Conservation (phyloP, 2,329 filamentous ascomycete genomes). For the Pseudogymnoascus sp. region DNA sequence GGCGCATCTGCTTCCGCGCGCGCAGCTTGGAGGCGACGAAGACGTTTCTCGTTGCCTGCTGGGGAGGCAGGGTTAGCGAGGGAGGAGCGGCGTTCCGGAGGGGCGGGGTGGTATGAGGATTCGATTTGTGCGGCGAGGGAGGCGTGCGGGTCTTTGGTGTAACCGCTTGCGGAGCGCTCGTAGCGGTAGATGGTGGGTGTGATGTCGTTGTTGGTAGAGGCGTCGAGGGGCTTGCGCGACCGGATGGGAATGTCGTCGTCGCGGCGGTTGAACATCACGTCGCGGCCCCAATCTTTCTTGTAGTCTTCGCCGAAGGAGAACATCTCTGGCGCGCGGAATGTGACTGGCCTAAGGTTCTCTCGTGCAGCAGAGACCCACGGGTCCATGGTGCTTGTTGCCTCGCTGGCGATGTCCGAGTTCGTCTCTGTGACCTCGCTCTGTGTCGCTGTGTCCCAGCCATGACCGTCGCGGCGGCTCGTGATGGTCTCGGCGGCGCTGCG, state of each 20-base stretch:
- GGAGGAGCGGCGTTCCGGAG: slow-evolving; percentile 24
- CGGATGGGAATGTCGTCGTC: slow-evolving; percentile 15
- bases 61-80: slow-evolving; percentile 16
- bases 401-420: slow-evolving; percentile 14
- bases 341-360: slow-evolving; percentile 13
- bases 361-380: slow-evolving; percentile 7
- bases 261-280: slow-evolving; percentile 20
- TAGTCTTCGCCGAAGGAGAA: slow-evolving; percentile 13
- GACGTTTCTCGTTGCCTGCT: slow-evolving; percentile 1
- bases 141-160: background rate
- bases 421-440: slow-evolving; percentile 23
- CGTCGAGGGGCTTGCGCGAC: slow-evolving; percentile 14
- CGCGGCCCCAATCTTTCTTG: slow-evolving; percentile 20
- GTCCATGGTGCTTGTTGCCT: slow-evolving; percentile 17
- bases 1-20: background rate
- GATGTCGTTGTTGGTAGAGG: slow-evolving; percentile 2
- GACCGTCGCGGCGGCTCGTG: slow-evolving; percentile 25
- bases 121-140: slow-evolving; percentile 14
- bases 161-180: background rate
- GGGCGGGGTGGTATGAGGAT: slow-evolving; percentile 14
- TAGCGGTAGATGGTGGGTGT: slow-evolving; percentile 14
- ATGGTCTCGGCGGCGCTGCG: slow-evolving; percentile 27
- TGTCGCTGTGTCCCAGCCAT: slow-evolving; percentile 28
- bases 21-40: background rate
- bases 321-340: slow-evolving; percentile 12